These are phyloP conservation scores for Geranium incanum DNA, from an alignment of 441 rosid species.

Conservation along the genomic window DNA sequence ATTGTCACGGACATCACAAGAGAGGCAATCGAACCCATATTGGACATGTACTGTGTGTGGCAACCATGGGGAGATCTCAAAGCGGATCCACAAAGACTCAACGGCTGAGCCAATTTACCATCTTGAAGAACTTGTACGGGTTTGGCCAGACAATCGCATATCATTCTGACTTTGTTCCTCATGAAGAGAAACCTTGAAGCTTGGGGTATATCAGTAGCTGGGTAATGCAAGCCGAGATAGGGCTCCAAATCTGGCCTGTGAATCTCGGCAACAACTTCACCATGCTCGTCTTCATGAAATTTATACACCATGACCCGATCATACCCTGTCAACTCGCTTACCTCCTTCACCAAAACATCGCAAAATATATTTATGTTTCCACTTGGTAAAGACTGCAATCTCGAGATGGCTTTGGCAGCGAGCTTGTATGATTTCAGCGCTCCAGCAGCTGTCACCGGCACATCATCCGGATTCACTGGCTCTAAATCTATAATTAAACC, in stretches of 20 bases:
- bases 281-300: conserved; percentile 87
- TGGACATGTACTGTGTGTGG: conserved; percentile 74
- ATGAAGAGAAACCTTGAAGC: conserved; percentile 77
- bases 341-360: conserved; percentile 68
- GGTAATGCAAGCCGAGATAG: conserved; percentile 77
- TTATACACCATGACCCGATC: conserved; percentile 80
- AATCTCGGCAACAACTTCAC: conserved; percentile 71
- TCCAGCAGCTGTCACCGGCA: conserved; percentile 76
- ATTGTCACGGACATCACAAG: conserved; percentile 82
- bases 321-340: conserved; percentile 63
- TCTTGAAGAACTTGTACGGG: conserved; percentile 70
- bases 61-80: conserved; percentile 81
- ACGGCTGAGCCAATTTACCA: conserved; percentile 49
- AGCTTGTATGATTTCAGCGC: conserved; percentile 75
- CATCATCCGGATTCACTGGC: conserved; percentile 69
- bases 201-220: conserved; percentile 85
- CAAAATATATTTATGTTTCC: conserved; percentile 48
- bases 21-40: conserved; percentile 77
- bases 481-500: conserved; percentile 76
- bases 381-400: conserved; percentile 67
- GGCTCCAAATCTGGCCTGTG: conserved; percentile 49
- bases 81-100: conserved; percentile 69
- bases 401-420: conserved; percentile 74
- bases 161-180: conserved; percentile 81
- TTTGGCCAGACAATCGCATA: conserved; percentile 57